Evolutionary conservation across 345 rosid species (phyloP), one percentile per base, ranked within the genome.

Genomic region (Murraya koenigii): DNA sequence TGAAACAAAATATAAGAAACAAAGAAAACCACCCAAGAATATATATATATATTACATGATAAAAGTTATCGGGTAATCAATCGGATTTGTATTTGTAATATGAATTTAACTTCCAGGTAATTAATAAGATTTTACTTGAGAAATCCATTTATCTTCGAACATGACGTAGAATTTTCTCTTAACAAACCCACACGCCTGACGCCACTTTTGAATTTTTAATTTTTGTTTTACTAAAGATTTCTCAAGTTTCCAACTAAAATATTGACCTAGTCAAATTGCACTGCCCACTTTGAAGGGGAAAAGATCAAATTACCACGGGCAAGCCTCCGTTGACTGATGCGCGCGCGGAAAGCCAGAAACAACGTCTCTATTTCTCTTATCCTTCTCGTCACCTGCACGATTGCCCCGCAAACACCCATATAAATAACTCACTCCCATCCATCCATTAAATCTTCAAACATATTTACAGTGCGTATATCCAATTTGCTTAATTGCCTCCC

Each of bases 291-390:
- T 44, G 3, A 3, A 44, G 47, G 4, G 0, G 49, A 44, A 44
- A 44, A 44, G 49, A 44, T 17, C 17, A 44, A 44, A 44, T 13
- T 44, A 17, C 47, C 47, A 41, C 10, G 4, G 4, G 47, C 17
- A 2, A 7, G 61, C 61, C 61, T 7, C 3, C 4, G 26, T 56
- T 56, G 61, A 56, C 8, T 8, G 61, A n/a, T 2, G 26, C 8
- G 67, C 61, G 8, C 17, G 41, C 22, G 2, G 85, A 83, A 83
- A 35, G 1, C 15, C 4, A 11, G 85, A 83, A 83, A 35, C 70
- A 52, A 49, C 83, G 59, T 1, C 23, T 61, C 79, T 41, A 7
- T 35, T 80, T 83, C 83, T 70, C 6, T 58, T 44, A 36, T 41
- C 73, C 64, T 83, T 83, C 86, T 35, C 20, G 6, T 28, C 1